Conservation (phyloP, 345 rosid genomes). For the Psidium friedrichsthalianum region DNA sequence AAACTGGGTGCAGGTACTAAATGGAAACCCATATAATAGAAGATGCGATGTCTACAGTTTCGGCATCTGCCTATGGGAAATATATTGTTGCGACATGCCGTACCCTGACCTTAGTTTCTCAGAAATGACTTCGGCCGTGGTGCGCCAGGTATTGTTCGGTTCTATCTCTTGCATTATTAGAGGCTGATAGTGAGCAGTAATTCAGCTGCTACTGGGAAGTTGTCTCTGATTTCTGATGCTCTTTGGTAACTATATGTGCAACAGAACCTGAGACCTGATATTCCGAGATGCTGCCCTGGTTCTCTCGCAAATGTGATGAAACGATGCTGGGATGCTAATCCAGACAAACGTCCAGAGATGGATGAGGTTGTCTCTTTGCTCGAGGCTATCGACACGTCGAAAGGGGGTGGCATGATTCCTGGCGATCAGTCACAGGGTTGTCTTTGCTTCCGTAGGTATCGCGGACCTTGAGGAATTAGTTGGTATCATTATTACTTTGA, state of each 20-base stretch:
- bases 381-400: conserved; percentile 80
- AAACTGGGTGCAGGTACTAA: conserved; percentile 62
- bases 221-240: not conserved
- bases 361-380: conserved; percentile 87
- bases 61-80: conserved; percentile 97
- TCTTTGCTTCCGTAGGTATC: conserved; percentile 68
- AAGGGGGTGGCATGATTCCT: conserved; percentile 98
- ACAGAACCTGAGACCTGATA: conserved; percentile 94
- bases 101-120: conserved; percentile 91
- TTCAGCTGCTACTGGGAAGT: not conserved
- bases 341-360: conserved; percentile 95
- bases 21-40: conserved; percentile 91
- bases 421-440: conserved; percentile 75
- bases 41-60: conserved; percentile 97
- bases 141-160: conserved; percentile 52
- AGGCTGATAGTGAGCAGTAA: not conserved
- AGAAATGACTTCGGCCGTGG: conserved; percentile 95
- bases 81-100: conserved; percentile 98
- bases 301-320: conserved; percentile 86
- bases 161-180: not conserved
- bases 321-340: conserved; percentile 94
- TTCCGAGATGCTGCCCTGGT: conserved; percentile 95
- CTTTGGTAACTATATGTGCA: not conserved
- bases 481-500: not conserved
- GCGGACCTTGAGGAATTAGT: conserved; percentile 59